phyloP scores from a whole-genome alignment of 331 rosid species.

The Malus hybrid region DNA sequence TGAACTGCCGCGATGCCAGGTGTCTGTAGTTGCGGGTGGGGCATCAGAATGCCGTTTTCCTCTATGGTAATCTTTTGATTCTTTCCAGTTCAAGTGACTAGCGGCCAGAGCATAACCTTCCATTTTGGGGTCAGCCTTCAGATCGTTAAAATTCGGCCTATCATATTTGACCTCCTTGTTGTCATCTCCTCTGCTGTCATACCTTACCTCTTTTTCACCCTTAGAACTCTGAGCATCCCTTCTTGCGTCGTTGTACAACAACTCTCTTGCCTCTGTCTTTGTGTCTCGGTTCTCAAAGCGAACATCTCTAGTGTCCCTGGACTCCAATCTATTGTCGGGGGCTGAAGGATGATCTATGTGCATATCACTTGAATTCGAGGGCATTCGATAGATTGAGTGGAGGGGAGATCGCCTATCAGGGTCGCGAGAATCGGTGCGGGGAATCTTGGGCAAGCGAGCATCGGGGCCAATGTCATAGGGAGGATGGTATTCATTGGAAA shows the following conservation, averaged over 20 bases:
- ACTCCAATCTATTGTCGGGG: slow-evolving; percentile 50
- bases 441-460: slow-evolving; percentile 46
- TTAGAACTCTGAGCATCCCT: slow-evolving; percentile 66
- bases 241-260: slow-evolving; percentile 43
- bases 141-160: slow-evolving; percentile 50
- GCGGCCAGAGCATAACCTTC: slow-evolving; percentile 42
- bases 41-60: slow-evolving; percentile 61
- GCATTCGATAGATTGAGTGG: slow-evolving; percentile 50
- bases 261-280: slow-evolving; percentile 56
- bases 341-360: slow-evolving; percentile 42
- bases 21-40: slow-evolving; percentile 45
- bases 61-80: slow-evolving; percentile 63
- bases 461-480: slow-evolving; percentile 62
- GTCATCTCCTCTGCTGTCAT: slow-evolving; percentile 56
- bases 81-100: slow-evolving; percentile 67
- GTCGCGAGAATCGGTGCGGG: slow-evolving; percentile 68
- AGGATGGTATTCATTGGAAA: slow-evolving; percentile 49
- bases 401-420: slow-evolving; percentile 73
- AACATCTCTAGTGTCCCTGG: slow-evolving; percentile 56
- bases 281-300: slow-evolving; percentile 71
- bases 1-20: slow-evolving; percentile 52
- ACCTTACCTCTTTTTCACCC: slow-evolving; percentile 61
- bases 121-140: slow-evolving; percentile 46
- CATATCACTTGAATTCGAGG: slow-evolving; percentile 49
- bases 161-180: slow-evolving; percentile 60